These are phyloP conservation scores for Bombardia bombarda DNA, from an alignment of 495 filamentous ascomycete species.

Conservation along the genomic window DNA sequence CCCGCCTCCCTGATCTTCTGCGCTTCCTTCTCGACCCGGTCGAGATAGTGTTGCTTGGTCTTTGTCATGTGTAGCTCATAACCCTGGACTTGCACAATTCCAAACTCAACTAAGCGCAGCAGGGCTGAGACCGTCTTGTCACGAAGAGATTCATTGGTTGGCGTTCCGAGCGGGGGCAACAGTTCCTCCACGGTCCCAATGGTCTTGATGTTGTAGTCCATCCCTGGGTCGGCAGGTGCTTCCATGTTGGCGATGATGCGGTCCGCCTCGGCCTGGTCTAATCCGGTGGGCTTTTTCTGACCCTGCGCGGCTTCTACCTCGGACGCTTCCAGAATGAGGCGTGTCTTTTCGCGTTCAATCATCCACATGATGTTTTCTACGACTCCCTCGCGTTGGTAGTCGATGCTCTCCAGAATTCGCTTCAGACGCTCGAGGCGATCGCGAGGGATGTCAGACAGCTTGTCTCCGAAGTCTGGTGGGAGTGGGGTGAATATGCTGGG, in stretches of 20 bases:
- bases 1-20: conserved; percentile 11
- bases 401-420: conserved; percentile 29
- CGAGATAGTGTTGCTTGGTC: conserved; percentile 12
- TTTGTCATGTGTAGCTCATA: conserved; percentile 12
- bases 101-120: conserved; percentile 12
- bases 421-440: conserved; percentile 24
- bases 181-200: neutral
- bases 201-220: conserved; percentile 17
- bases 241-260: conserved; percentile 20
- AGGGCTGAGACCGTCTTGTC: conserved; percentile 16
- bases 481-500: conserved; percentile 39
- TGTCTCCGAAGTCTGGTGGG: conserved; percentile 22
- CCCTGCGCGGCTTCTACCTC: conserved; percentile 40
- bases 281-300: neutral
- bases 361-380: conserved; percentile 35
- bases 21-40: conserved; percentile 17
- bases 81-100: conserved; percentile 8
- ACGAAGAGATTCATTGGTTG: conserved; percentile 7
- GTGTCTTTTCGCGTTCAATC: conserved; percentile 30
- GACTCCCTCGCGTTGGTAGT: conserved; percentile 31
- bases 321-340: conserved; percentile 38
- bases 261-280: conserved; percentile 16
- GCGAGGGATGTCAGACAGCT: conserved; percentile 13
- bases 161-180: neutral
- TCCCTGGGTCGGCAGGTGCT: conserved; percentile 9